Evolutionary conservation across 225 moss, liverwort and hornwort genomes (phyloP).

Genomic region (Physcomitrellopsis africana): DNA sequence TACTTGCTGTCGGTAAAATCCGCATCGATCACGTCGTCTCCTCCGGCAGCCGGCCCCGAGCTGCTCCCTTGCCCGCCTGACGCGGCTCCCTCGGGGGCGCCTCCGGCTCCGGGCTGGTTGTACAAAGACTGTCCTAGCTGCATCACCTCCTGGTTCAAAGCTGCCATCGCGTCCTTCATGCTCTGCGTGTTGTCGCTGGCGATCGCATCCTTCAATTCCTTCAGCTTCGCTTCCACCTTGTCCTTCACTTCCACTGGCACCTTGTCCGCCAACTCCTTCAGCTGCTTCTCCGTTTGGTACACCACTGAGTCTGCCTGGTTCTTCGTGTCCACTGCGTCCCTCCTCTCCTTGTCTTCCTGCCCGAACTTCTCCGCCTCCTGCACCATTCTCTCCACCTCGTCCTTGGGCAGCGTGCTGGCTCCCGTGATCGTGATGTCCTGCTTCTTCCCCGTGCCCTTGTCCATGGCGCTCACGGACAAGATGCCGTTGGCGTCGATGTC

Average conservation of each 20-base stretch:
- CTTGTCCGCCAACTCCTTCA: conserved; percentile 90
- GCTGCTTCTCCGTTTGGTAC: conserved; percentile 91
- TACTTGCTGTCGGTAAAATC: conserved; percentile 94
- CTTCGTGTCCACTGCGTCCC: conserved; percentile 88
- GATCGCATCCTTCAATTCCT: conserved; percentile 80
- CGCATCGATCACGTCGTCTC: conserved; percentile 79
- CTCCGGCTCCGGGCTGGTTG: conserved; percentile 87
- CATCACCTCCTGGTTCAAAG: conserved; percentile 95
- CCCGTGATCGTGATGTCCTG: conserved; percentile 97
- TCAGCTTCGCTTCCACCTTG: conserved; percentile 88
- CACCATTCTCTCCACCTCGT: conserved; percentile 97
- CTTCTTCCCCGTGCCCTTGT: conserved; percentile 96
- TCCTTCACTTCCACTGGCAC: conserved; percentile 77
- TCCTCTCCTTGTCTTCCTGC: conserved; percentile 89
- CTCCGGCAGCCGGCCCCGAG: conserved; percentile 46
- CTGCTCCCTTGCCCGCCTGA: conserved; percentile 14
- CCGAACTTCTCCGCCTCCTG: conserved; percentile 94
- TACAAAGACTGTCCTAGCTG: conserved; percentile 89
- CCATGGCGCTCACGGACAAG: conserved; percentile 78
- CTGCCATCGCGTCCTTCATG: conserved; percentile 80
- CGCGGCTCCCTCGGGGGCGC: conserved; percentile 59
- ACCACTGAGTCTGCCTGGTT: conserved; percentile 93
- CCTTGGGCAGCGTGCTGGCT: conserved; percentile 92
- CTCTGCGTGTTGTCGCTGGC: conserved; percentile 74
- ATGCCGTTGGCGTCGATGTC: conserved; percentile 97